Evolutionary conservation across 1,284 basidiomycete species (phyloP).

Genomic region (Takashimella tepidaria): DNA sequence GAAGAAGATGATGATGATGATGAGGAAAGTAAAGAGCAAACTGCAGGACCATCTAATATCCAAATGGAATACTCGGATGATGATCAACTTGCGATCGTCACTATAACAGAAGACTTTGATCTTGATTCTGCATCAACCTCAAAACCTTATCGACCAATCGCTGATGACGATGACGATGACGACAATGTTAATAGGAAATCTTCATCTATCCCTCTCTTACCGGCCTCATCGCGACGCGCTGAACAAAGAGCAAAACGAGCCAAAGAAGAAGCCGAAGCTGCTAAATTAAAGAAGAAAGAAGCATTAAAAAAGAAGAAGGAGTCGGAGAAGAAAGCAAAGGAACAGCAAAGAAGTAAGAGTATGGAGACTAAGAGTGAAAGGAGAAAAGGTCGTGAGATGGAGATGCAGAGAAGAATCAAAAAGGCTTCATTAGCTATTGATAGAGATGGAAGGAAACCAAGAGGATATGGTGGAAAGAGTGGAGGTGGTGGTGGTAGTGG

Average conservation of each 20-base stretch:
- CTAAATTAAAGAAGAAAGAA: constrained; percentile 3
- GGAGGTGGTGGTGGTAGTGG: constrained; percentile 11
- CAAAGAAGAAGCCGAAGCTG: constrained; percentile 6
- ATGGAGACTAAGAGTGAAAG: constrained; percentile 46
- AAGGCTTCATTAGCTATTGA: constrained; percentile 42
- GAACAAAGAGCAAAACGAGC: constrained; percentile 26
- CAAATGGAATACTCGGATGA: constrained; percentile 45
- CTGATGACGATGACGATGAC: background rate
- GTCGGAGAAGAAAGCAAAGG: constrained; percentile 27
- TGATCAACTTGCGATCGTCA: constrained; percentile 46
- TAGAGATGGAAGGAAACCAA: constrained; percentile 26
- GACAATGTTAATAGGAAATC: constrained; percentile 7
- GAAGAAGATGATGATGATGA: constrained; percentile 6
- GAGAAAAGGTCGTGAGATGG: constrained; percentile 42
- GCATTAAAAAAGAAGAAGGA: constrained; percentile 23
- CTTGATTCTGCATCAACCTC: constrained; percentile 9
- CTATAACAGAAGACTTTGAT: constrained; percentile 48
- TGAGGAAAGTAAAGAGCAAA: constrained; percentile 17
- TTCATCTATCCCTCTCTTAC: constrained; percentile 27
- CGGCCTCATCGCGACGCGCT: constrained; percentile 36
- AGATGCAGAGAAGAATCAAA: constrained; percentile 35
- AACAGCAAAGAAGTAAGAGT: constrained; percentile 24
- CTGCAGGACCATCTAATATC: constrained; percentile 21
- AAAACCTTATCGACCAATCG: constrained; percentile 9
- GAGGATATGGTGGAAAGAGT: constrained; percentile 8